Evolutionary conservation across 345 rosid species (phyloP).

Genomic region (Atalantia buxifolia): DNA sequence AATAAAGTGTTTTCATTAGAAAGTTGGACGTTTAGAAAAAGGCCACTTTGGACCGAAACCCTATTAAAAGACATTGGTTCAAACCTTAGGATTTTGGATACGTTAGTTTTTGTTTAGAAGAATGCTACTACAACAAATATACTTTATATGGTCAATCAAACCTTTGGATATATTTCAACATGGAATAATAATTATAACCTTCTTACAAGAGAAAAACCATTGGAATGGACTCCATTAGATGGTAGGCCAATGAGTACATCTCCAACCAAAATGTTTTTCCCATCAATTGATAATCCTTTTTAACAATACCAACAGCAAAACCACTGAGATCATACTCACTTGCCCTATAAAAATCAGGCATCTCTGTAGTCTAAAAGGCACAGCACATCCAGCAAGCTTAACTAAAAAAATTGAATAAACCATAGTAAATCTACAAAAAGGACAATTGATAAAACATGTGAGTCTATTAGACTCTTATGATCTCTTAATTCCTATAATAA

Average conservation of each 20-base stretch:
- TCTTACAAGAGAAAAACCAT: conserved; percentile 92
- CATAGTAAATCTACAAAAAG: not conserved
- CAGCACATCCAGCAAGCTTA: not conserved
- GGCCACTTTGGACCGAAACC: conserved; percentile 62
- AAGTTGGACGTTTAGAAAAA: conserved; percentile 59
- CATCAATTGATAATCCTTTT: conserved; percentile 78
- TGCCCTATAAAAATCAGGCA: conserved; percentile 81
- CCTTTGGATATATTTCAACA: not conserved
- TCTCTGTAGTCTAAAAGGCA: conserved; percentile 77
- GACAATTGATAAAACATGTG: not conserved
- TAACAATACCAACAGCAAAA: conserved; percentile 82
- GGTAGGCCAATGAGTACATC: conserved; percentile 85
- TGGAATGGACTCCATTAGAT: conserved; percentile 90
- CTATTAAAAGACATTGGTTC: conserved; percentile 25
- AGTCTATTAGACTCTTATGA: not conserved
- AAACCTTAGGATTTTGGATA: not conserved
- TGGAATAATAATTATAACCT: conserved; percentile 32
- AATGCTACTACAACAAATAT: no score
- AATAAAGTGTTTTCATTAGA: conserved; percentile 57
- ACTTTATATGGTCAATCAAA: not conserved
- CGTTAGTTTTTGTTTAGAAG: not conserved
- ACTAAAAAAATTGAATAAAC: no score
- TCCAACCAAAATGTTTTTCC: conserved; percentile 58
- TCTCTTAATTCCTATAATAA: not conserved
- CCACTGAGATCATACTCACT: conserved; percentile 94